Evolutionary conservation across 2,329 filamentous ascomycete species (phyloP), one percentile per base, ranked within the genome.

Genomic region (Alternaria consortialis): DNA sequence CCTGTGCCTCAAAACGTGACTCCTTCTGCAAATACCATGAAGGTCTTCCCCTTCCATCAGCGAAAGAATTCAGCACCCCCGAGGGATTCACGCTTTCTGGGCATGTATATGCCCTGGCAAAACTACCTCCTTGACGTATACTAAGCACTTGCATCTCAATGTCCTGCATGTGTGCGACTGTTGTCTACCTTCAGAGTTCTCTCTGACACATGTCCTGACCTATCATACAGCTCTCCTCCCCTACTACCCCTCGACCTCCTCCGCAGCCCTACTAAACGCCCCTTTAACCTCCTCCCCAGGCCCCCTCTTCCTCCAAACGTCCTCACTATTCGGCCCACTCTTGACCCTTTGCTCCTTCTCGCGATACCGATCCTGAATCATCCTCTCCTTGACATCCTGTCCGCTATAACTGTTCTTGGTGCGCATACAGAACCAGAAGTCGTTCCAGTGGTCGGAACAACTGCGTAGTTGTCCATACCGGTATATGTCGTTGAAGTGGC

Each of bases 361-460:
- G 64, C 87, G 84, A 80, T 94, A 92, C 79, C 90, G 87, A 48
- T 88, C 87, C 62, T 84, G 83, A 56, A 96, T 85, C 69, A 81
- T 75, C 65, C 80, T 85, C 61, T 86, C 88, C 71, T 88, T 87
- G 34, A 65, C 65, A 67, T 88, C 81, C 43, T 84, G 80, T 25
- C 87, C 85, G 0, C 84, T 79, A 73, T 88, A 88, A 2, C 85
- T 85, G 23, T 72, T 71, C 72, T 90, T 89, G 37, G 89, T 89
- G 66, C 92, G 89, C 94, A 98, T 97, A 84, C 95, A 99, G 82
- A 97, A 94, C 91, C 94, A 97, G 80, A 97, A 98, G 79, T 97
- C 92, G 63, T 90, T 87, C 93, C 94, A 97, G 65, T 93, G 89
- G 68, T 96, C 91, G 63, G 84, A 87, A 84, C 95, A 99, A 4